Conservation (phyloP, 768 basidiomycete genomes). For the Leccinum subtestaceum region DNA sequence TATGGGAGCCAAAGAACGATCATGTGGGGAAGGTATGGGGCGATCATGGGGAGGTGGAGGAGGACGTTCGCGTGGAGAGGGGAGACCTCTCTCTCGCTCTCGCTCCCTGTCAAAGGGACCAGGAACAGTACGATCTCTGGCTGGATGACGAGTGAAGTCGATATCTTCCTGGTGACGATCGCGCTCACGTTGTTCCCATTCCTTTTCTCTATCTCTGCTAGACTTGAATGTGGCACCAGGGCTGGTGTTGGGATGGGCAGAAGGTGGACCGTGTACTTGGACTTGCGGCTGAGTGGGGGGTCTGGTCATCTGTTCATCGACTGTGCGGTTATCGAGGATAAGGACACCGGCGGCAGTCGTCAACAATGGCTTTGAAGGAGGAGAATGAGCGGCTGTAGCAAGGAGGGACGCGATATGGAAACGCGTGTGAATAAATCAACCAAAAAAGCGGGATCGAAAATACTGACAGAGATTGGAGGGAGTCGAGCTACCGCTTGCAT, state of each 20-base stretch:
- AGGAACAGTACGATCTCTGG: conserved; percentile 23
- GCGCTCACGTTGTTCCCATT: conserved; percentile 27
- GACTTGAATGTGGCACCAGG: conserved; percentile 20
- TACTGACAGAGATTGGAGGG: conserved; percentile 28
- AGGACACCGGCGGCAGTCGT: conserved; percentile 26
- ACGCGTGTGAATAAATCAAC: conserved; percentile 5
- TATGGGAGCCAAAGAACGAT: conserved; percentile 19
- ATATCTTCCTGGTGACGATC: conserved; percentile 31
- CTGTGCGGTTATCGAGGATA: conserved; percentile 32
- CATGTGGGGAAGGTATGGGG: conserved; percentile 17
- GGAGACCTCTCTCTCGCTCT: conserved; percentile 22
- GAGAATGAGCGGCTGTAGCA: conserved; percentile 27
- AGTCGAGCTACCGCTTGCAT: conserved; percentile 24
- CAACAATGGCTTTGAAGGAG: conserved; percentile 25
- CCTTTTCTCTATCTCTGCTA: conserved; percentile 27
- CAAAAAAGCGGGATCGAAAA: background rate
- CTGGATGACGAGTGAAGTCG: conserved; percentile 23
- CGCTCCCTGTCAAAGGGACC: conserved; percentile 29
- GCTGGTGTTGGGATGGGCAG: conserved; percentile 24
- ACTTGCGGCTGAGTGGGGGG: conserved; percentile 14
- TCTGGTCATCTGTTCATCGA: conserved; percentile 30
- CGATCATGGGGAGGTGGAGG: conserved; percentile 24
- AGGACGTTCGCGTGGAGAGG: conserved; percentile 25
- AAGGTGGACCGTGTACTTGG: conserved; percentile 17
- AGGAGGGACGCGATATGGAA: background rate